These are phyloP conservation scores for Sclerotiophoma versabilis DNA, from an alignment of 2,329 filamentous ascomycete genomes.

Conservation along the genomic window DNA sequence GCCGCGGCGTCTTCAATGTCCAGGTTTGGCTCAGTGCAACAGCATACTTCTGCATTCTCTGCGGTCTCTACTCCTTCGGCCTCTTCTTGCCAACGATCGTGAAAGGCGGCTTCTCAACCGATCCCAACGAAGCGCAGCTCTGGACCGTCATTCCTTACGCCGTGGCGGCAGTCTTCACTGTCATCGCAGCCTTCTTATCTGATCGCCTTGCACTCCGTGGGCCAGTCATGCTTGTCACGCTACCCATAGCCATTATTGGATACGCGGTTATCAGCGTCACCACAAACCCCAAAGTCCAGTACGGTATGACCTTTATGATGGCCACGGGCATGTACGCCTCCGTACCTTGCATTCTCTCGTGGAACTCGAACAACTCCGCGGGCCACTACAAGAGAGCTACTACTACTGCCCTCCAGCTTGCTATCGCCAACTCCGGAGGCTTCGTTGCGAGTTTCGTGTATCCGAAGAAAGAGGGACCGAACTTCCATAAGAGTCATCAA, in stretches of 20 bases:
- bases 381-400: constrained; percentile 75
- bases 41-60: constrained; percentile 66
- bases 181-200: constrained; percentile 64
- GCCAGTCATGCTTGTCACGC: constrained; percentile 67
- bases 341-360: constrained; percentile 69
- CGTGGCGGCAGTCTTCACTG: constrained; percentile 61
- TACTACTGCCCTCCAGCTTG: constrained; percentile 69
- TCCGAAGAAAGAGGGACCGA: constrained; percentile 62
- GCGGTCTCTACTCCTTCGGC: constrained; percentile 68
- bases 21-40: constrained; percentile 70
- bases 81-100: constrained; percentile 73
- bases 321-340: constrained; percentile 69
- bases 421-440: constrained; percentile 71
- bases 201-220: constrained; percentile 68
- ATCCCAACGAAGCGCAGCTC: constrained; percentile 65
- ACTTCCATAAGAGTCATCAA: constrained; percentile 68
- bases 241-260: constrained; percentile 70
- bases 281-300: constrained; percentile 60
- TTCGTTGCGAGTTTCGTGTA: constrained; percentile 73
- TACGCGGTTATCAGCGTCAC: constrained; percentile 70
- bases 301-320: constrained; percentile 73
- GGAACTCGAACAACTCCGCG: constrained; percentile 72
- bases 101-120: constrained; percentile 61
- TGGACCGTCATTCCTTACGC: constrained; percentile 72
- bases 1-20: constrained; percentile 65